Evolutionary conservation across 306 rosid genomes (phyloP), one percentile per base, ranked within the genome.

Genomic region (Lagenaria siceraria): DNA sequence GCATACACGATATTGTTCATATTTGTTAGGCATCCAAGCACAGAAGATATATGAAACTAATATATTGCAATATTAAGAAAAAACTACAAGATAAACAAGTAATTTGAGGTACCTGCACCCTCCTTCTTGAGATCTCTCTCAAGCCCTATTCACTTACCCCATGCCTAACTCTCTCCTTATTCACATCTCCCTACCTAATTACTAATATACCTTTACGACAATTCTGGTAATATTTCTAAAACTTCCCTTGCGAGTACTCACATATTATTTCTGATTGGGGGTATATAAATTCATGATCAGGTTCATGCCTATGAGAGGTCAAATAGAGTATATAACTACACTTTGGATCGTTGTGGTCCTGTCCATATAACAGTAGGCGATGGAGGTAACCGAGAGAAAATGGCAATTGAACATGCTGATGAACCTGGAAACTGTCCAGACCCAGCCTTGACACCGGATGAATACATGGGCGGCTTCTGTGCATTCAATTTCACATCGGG

Each of bases 271-370:
- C n/a, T 73, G 48, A 38, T 24, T 78, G 68, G 58, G 24, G 63
- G 48, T 29, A 58, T 29, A 58, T 38, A 40, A 75, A 75, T 58
- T 36, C 31, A 59, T 63, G 76, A 80, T 77, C 88, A 94, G 97
- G 96, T 94, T 81, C 93, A 94, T 77, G 96, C 98, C 17, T 94
- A 94, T 40, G 97, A 94, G 85, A 89, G 98, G 85, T 89, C 93
- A 52, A 91, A 94, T 79, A 80, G 97, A 81, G 97, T 91, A 51
- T 91, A 87, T n/a, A 90, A 94, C 85, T 92, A 91, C 88, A 91
- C 78, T 74, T 84, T 94, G 81, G 97, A 94, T 88, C 95, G 92
- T 0, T 94, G 98, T 60, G 98, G 93, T 69, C 90, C 96, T 1
- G 86, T 94, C 56, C 25, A 92, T 72, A 88, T 94, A 64, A 83